Conservation (phyloP, 768 basidiomycete species). For the Termitomyces sp. region DNA sequence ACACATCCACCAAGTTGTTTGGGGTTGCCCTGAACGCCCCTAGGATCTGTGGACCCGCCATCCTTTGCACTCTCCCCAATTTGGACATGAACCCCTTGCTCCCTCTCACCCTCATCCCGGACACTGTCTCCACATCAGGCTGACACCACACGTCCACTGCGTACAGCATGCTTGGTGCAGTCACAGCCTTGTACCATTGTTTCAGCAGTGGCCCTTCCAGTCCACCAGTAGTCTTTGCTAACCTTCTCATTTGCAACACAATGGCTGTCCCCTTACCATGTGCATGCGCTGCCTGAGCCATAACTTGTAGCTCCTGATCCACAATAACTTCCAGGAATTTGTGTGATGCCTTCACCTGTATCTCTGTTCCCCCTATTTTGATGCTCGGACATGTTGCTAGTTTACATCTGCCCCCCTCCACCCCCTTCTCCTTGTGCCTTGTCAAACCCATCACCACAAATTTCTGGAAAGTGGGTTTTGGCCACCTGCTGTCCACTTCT, state of each 20-base stretch:
- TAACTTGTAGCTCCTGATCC: constrained; percentile 14
- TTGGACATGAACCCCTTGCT: not conserved
- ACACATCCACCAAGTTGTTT: too few species aligned
- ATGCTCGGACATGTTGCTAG: not conserved
- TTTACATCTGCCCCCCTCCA: not conserved
- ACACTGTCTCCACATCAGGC: not conserved
- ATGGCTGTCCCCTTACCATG: constrained; percentile 4
- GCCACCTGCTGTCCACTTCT: not conserved
- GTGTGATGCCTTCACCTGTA: not conserved
- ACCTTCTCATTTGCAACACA: too few species aligned
- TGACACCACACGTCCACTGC: too few species aligned
- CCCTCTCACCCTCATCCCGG: not conserved
- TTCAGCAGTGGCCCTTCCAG: not conserved
- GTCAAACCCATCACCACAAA: not conserved
- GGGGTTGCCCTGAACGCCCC: too few species aligned
- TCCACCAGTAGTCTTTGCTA: not conserved
- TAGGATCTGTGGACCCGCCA: too few species aligned
- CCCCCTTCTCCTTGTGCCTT: not conserved
- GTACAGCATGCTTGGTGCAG: not conserved
- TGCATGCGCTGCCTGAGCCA: constrained; percentile 10
- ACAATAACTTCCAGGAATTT: constrained; percentile 17
- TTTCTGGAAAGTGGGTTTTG: too few species aligned
- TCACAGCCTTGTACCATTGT: not conserved
- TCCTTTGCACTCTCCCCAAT: not conserved
- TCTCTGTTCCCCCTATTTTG: not conserved